Percentiles rank a stretch among this genome's conserved stretches.
Conservation (phyloP, 257 asterid species). For the Lavandula angustifolia region DNA sequence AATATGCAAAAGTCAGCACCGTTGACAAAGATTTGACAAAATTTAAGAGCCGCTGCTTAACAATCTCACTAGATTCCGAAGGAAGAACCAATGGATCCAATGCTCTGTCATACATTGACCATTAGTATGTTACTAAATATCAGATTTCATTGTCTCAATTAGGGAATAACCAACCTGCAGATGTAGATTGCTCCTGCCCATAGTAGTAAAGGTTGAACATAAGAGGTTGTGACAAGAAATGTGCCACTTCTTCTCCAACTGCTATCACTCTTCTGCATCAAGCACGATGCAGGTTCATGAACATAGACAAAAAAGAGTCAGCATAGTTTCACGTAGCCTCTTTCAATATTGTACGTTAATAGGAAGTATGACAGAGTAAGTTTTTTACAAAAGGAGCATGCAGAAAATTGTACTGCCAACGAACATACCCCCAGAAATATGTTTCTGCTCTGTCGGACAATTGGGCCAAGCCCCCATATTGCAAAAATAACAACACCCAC, state of each 20-base stretch:
- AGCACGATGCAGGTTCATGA: conserved; percentile 4
- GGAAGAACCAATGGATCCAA: conserved; percentile 80
- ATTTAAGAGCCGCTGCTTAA: conserved; percentile 76
- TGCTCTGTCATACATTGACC: conserved; percentile 57
- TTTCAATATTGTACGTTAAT: neutral
- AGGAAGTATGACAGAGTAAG: conserved; percentile 16
- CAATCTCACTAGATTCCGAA: conserved; percentile 69
- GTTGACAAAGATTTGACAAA: conserved; percentile 86
- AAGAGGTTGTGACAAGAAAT: conserved; percentile 62
- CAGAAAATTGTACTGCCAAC: conserved; percentile 25
- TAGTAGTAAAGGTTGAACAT: conserved; percentile 75
- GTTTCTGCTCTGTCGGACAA: conserved; percentile 57
- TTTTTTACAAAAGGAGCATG: neutral
- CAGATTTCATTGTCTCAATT: conserved; percentile 21
- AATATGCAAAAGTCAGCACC: conserved; percentile 80
- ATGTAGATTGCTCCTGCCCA: conserved; percentile 83
- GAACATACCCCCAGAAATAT: conserved; percentile 52
- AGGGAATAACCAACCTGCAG: conserved; percentile 68
- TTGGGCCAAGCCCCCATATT: conserved; percentile 85
- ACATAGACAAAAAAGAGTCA: neutral
- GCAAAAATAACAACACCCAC: conserved; percentile 65
- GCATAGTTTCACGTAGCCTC: conserved; percentile 12
- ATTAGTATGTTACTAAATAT: conserved; percentile 26
- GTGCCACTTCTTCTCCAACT: conserved; percentile 71
- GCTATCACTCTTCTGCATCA: conserved; percentile 62